Percentiles rank a stretch among this genome's conserved stretches.
Evolutionary conservation across 2,329 filamentous ascomycete genomes (phyloP).

Genomic region (Penicillium sclerotigenum): DNA sequence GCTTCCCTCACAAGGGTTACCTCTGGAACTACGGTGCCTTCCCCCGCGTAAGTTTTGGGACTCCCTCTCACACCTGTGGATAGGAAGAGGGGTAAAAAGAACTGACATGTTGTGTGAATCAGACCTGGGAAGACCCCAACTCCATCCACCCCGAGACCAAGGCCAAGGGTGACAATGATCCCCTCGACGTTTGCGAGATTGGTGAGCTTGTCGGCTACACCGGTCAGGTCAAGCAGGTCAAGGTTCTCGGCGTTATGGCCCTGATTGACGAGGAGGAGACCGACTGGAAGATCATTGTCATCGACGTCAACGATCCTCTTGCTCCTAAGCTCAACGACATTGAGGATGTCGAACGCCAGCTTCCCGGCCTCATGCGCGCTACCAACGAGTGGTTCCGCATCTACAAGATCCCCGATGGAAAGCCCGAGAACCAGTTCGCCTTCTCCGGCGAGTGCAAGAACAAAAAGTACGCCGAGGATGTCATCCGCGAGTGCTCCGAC

Average conservation of each 20-base stretch:
- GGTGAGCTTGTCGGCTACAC: constrained; percentile 95
- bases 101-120: background rate
- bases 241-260: constrained; percentile 98
- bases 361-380: constrained; percentile 91
- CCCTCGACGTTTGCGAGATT: constrained; percentile 98
- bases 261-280: constrained; percentile 99
- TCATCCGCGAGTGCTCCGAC: constrained; percentile 92
- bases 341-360: constrained; percentile 97
- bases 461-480: constrained; percentile 96
- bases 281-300: constrained; percentile 99
- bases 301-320: constrained; percentile 95
- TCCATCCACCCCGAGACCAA: constrained; percentile 96
- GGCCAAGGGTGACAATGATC: constrained; percentile 99
- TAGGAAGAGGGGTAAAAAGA: constrained; percentile 6
- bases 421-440: constrained; percentile 99
- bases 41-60: constrained; percentile 68
- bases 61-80: background rate
- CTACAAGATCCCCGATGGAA: constrained; percentile 99
- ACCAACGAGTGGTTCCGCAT: constrained; percentile 99
- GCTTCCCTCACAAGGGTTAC: constrained; percentile 99
- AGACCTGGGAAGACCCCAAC: constrained; percentile 99
- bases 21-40: constrained; percentile 99
- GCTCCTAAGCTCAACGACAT: constrained; percentile 96
- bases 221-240: constrained; percentile 99
- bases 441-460: constrained; percentile 99